phyloP scores from a whole-genome alignment of 2,329 filamentous ascomycete genomes.

The Botrytis squamosa region DNA sequence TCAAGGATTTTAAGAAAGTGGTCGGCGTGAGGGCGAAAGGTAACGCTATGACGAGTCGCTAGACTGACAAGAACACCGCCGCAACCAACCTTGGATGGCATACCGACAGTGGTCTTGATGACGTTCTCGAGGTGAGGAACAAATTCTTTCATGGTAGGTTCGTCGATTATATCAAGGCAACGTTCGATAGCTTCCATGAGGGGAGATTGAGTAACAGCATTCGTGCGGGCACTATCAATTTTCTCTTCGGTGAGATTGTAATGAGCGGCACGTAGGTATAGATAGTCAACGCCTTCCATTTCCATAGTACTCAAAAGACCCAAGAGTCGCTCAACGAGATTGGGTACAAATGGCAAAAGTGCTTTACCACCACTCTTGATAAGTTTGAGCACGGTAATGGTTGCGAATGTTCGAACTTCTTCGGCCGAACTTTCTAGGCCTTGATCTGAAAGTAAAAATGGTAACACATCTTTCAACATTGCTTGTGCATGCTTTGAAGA shows the following conservation, averaged over 20 bases:
- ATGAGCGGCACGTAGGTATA: slow-evolving; percentile 82
- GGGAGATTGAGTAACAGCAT: slow-evolving; percentile 78
- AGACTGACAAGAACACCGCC: slow-evolving; percentile 81
- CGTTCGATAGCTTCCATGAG: slow-evolving; percentile 91
- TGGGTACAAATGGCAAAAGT: slow-evolving; percentile 76
- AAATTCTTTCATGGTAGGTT: slow-evolving; percentile 71
- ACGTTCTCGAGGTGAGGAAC: slow-evolving; percentile 71
- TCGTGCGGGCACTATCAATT: slow-evolving; percentile 83
- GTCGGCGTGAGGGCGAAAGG: slow-evolving; percentile 74
- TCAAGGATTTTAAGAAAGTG: slow-evolving; percentile 74
- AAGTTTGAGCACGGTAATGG: slow-evolving; percentile 80
- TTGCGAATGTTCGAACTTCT: slow-evolving; percentile 82
- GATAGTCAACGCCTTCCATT: slow-evolving; percentile 84
- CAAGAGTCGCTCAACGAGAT: slow-evolving; percentile 77
- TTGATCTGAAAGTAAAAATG: slow-evolving; percentile 85
- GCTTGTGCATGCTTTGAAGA: slow-evolving; percentile 66
- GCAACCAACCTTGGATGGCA: slow-evolving; percentile 92
- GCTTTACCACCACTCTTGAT: slow-evolving; percentile 84
- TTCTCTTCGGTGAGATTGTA: slow-evolving; percentile 84
- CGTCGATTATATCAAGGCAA: slow-evolving; percentile 80
- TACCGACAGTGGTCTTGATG: slow-evolving; percentile 82
- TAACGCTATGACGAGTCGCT: slow-evolving; percentile 72
- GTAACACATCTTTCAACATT: slow-evolving; percentile 83
- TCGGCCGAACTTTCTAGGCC: slow-evolving; percentile 86
- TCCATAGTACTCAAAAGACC: slow-evolving; percentile 84